phyloP scores from a whole-genome alignment of 2,329 filamentous ascomycete species.

The Aspergillus hortae region DNA sequence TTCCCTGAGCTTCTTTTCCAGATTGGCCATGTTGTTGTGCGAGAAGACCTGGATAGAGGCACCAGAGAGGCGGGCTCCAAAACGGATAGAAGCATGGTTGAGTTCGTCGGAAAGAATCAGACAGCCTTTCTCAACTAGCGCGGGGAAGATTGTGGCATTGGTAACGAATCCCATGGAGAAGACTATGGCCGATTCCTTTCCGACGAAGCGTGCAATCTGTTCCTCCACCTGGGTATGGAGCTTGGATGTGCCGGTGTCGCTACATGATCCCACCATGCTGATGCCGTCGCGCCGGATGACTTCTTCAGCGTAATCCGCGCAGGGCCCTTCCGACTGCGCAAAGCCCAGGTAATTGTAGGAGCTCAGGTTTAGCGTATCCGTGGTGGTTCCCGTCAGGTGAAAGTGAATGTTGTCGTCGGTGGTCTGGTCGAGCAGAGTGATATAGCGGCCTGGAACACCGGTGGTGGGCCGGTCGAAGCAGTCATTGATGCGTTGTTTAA shows the following conservation, averaged over 20 bases:
- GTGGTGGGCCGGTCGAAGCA: slow-evolving; percentile 87
- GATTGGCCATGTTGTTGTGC: slow-evolving; percentile 85
- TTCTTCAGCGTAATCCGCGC: slow-evolving; percentile 84
- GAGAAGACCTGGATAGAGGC: slow-evolving; percentile 91
- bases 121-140: slow-evolving; percentile 83
- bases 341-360: slow-evolving; percentile 98
- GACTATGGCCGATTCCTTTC: slow-evolving; percentile 86
- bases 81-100: slow-evolving; percentile 93
- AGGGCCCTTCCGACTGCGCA: slow-evolving; percentile 91
- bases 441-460: slow-evolving; percentile 85
- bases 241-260: slow-evolving; percentile 78
- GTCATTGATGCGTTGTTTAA: slow-evolving; percentile 92
- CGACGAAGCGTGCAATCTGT: slow-evolving; percentile 81
- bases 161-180: slow-evolving; percentile 98
- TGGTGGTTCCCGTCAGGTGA: slow-evolving; percentile 77
- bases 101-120: slow-evolving; percentile 92
- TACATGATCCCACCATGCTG: slow-evolving; percentile 70
- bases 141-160: slow-evolving; percentile 88
- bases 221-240: slow-evolving; percentile 81
- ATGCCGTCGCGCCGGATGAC: slow-evolving; percentile 78
- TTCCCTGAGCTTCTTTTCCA: slow-evolving; percentile 80
- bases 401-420: slow-evolving; percentile 86
- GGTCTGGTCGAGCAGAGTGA: slow-evolving; percentile 82
- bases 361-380: slow-evolving; percentile 93
- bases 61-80: slow-evolving; percentile 83